Percentiles rank a stretch among this genome's conserved stretches.
Conservation (phyloP, 2,329 filamentous ascomycete species). For the Westerdykella aurantiaca region DNA sequence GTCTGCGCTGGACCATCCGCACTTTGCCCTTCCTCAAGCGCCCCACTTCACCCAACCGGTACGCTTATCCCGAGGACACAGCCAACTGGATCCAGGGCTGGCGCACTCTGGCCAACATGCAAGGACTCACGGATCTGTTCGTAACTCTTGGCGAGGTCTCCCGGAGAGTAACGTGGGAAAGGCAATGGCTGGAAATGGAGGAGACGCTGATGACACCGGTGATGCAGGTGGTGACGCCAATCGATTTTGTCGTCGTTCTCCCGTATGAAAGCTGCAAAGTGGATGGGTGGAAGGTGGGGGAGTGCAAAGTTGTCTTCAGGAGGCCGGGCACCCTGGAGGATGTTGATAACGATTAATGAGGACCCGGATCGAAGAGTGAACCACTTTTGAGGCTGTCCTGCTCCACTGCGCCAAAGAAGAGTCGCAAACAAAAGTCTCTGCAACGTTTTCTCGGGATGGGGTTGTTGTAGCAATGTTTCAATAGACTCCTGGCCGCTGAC, state of each 20-base stretch:
- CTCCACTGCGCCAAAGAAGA: too few relatives aligned
- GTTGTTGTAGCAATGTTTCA: too few relatives aligned
- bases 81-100: slow-evolving; percentile 29
- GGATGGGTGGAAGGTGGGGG: slow-evolving; percentile 23
- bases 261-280: slow-evolving; percentile 26
- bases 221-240: slow-evolving; percentile 14
- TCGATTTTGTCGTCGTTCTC: slow-evolving; percentile 20
- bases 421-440: too few relatives aligned
- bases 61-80: slow-evolving; percentile 33
- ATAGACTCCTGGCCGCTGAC: too few relatives aligned
- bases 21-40: slow-evolving; percentile 29
- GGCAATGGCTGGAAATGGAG: slow-evolving; percentile 25
- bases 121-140: slow-evolving; percentile 18
- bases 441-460: too few relatives aligned
- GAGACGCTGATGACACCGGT: slow-evolving; percentile 19
- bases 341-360: neutral
- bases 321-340: slow-evolving; percentile 7
- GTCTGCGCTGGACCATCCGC: slow-evolving; percentile 31
- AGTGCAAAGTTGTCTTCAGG: slow-evolving; percentile 14
- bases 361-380: too few relatives aligned
- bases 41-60: slow-evolving; percentile 8
- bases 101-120: slow-evolving; percentile 23
- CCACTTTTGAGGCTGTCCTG: too few relatives aligned
- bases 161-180: slow-evolving; percentile 23
- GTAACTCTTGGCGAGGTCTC: slow-evolving; percentile 7